Percentiles rank a stretch among this genome's conserved stretches.
Conservation (phyloP, 2,329 filamentous ascomycete genomes). For the Ceratocystiopsis brevicomis region DNA sequence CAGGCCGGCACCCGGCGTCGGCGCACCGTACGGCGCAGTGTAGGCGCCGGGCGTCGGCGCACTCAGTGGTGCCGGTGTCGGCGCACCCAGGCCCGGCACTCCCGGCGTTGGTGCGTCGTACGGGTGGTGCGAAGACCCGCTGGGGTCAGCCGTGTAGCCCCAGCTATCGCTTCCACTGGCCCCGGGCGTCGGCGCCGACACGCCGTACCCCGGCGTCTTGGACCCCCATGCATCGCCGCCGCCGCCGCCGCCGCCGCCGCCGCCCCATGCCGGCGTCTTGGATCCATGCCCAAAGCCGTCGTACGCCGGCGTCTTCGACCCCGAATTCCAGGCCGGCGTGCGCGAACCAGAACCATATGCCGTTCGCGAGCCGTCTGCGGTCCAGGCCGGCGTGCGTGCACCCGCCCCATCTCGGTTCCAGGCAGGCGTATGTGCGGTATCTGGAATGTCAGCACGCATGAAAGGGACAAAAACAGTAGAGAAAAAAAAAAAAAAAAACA, state of each 20-base stretch:
- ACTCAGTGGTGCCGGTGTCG: constrained; percentile 17
- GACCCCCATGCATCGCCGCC: constrained; percentile 24
- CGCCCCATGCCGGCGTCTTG: constrained; percentile 45
- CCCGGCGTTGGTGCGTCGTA: constrained; percentile 57
- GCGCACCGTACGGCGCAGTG: constrained; percentile 43
- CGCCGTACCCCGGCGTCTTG: constrained; percentile 59
- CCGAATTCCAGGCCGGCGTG: constrained; percentile 63
- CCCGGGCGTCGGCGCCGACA: constrained; percentile 37
- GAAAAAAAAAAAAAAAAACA: constrained; percentile 17
- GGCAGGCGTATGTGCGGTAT: constrained; percentile 40
- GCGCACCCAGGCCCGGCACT: constrained; percentile 16
- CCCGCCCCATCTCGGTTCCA: constrained; percentile 36
- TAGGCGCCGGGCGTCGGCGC: constrained; percentile 43
- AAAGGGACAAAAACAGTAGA: no score
- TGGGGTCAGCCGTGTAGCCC: constrained; percentile 36
- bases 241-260: constrained; percentile 7
- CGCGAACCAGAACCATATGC: constrained; percentile 57
- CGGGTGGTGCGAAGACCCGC: constrained; percentile 18
- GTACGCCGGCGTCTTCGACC: constrained; percentile 49
- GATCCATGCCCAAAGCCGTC: constrained; percentile 47
- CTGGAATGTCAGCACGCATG: constrained; percentile 18
- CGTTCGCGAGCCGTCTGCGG: constrained; percentile 44
- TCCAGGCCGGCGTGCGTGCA: constrained; percentile 54
- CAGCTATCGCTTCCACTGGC: constrained; percentile 39
- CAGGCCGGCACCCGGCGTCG: constrained; percentile 35